Conservation (phyloP, 1,284 basidiomycete species). For the Hortiboletus rubellus region DNA sequence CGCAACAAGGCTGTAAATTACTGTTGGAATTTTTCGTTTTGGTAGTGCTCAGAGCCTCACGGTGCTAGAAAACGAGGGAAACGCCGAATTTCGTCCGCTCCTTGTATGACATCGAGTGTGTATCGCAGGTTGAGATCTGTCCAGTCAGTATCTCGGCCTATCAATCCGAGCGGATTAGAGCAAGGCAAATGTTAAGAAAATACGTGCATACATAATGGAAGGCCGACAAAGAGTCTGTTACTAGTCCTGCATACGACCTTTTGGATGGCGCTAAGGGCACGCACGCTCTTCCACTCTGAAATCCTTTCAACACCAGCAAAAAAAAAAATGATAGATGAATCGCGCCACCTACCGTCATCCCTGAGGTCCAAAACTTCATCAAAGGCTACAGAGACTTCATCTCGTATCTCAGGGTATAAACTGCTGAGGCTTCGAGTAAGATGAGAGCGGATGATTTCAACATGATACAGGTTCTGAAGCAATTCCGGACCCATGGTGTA, state of each 20-base stretch:
- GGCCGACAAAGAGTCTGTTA: slow-evolving; percentile 41
- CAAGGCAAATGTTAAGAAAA: neutral
- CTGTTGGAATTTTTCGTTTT: no score
- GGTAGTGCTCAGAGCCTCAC: slow-evolving; percentile 26
- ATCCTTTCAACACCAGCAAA: neutral
- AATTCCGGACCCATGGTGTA: slow-evolving; percentile 32
- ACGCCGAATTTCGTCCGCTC: slow-evolving; percentile 28
- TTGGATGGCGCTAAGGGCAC: slow-evolving; percentile 15
- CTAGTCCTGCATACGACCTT: slow-evolving; percentile 34
- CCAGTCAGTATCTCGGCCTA: slow-evolving; percentile 44
- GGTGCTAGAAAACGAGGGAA: slow-evolving; percentile 41
- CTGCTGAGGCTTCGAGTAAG: slow-evolving; percentile 33
- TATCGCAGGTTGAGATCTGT: slow-evolving; percentile 12
- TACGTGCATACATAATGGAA: slow-evolving; percentile 37
- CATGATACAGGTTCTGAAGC: slow-evolving; percentile 30
- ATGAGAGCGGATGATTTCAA: slow-evolving; percentile 21
- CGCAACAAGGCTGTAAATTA: slow-evolving; percentile 16
- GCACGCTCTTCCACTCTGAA: slow-evolving; percentile 31
- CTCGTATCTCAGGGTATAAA: slow-evolving; percentile 8
- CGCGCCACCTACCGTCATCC: slow-evolving; percentile 8
- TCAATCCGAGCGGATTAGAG: neutral
- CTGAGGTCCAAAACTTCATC: slow-evolving; percentile 20
- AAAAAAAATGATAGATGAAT: neutral
- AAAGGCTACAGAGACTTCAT: slow-evolving; percentile 29
- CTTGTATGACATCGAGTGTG: slow-evolving; percentile 35